Conservation (phyloP, 192 early-diverging fungal species). For the Mortierella alpina region DNA sequence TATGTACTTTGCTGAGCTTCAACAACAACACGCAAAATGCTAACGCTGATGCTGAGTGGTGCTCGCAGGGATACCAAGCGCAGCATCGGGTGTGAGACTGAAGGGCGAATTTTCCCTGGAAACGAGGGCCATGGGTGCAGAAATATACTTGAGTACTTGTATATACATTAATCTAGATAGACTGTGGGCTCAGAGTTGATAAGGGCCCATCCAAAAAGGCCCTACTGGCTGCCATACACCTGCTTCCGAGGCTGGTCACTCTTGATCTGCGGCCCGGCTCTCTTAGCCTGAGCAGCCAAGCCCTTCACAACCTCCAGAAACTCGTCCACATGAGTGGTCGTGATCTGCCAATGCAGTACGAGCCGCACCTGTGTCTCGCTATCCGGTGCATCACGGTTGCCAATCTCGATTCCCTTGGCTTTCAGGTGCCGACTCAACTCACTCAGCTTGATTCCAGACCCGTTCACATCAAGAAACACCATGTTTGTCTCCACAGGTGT, state of each 20-base stretch:
- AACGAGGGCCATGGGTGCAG: too few relatives aligned
- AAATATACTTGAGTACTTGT: too few relatives aligned
- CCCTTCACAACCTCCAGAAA: constrained; percentile 54
- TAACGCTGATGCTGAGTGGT: too few relatives aligned
- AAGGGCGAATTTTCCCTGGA: too few relatives aligned
- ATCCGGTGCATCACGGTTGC: constrained; percentile 57
- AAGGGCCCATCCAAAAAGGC: too few relatives aligned
- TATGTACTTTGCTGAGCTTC: too few relatives aligned
- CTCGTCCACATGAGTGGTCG: constrained; percentile 61
- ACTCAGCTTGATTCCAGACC: constrained; percentile 31
- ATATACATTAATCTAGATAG: too few relatives aligned
- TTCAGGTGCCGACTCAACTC: constrained; percentile 31
- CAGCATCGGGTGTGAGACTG: too few relatives aligned
- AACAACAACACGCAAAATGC: too few relatives aligned
- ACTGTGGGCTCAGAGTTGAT: too few relatives aligned
- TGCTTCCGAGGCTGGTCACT: neutral
- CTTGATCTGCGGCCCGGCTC: neutral
- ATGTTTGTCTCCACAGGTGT: constrained; percentile 88
- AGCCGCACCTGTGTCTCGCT: constrained; percentile 60
- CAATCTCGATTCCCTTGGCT: constrained; percentile 49
- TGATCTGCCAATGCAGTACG: constrained; percentile 79
- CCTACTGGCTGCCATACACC: neutral
- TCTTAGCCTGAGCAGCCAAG: constrained; percentile 10
- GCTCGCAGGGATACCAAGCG: too few relatives aligned
- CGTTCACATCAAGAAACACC: constrained; percentile 74